Conservation (phyloP, 306 rosid genomes). For the barrel medic (Medicago truncatula) region DNA sequence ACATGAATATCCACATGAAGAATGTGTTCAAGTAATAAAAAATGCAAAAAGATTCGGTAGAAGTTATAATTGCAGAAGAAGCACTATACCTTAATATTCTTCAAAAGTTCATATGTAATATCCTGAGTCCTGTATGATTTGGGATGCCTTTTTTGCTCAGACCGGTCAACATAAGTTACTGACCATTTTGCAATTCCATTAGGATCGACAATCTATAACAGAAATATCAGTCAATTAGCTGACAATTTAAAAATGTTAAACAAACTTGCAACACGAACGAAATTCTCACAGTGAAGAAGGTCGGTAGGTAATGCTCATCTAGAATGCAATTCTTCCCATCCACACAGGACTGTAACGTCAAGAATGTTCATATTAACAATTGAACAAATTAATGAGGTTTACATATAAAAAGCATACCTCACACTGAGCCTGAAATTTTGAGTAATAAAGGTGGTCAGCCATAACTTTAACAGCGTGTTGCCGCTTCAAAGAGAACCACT, state of each 20-base stretch:
- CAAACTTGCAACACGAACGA: background rate
- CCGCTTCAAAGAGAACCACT: slow-evolving; percentile 96
- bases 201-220: slow-evolving; percentile 73
- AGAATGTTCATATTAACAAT: slow-evolving; percentile 39
- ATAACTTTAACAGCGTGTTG: slow-evolving; percentile 79
- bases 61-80: slow-evolving; percentile 20
- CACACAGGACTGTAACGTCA: slow-evolving; percentile 75
- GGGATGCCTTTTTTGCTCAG: slow-evolving; percentile 97
- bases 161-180: slow-evolving; percentile 95
- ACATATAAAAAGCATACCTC: slow-evolving; percentile 53
- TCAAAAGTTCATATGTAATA: slow-evolving; percentile 65
- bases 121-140: slow-evolving; percentile 70
- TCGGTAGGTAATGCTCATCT: slow-evolving; percentile 96
- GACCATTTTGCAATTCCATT: slow-evolving; percentile 98
- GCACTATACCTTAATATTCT: slow-evolving; percentile 74
- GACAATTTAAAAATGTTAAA: slow-evolving; percentile 28
- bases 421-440: slow-evolving; percentile 84
- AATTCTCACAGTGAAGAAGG: slow-evolving; percentile 78
- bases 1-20: slow-evolving; percentile 30
- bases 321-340: slow-evolving; percentile 94
- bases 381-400: background rate
- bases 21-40: slow-evolving; percentile 9
- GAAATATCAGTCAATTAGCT: slow-evolving; percentile 7
- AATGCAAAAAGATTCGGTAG: background rate
- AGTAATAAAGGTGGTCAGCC: slow-evolving; percentile 85